A percentile compares a stretch with the other conserved stretches of the same genome.
These are phyloP conservation scores for Amylocarpus encephaloides DNA, from an alignment of 2,329 filamentous ascomycete genomes.

Conservation along the genomic window DNA sequence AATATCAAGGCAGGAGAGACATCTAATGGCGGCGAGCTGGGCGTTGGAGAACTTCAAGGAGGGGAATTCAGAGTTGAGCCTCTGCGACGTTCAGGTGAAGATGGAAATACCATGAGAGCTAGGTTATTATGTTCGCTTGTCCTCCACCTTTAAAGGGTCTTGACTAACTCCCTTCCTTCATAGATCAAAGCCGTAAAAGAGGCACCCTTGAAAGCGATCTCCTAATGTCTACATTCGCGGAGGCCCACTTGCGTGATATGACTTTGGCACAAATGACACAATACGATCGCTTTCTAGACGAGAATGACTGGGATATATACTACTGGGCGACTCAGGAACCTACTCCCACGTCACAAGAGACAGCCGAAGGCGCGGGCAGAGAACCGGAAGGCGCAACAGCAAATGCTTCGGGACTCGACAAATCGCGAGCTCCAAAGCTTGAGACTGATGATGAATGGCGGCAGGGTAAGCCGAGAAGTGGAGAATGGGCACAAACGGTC, in stretches of 20 bases:
- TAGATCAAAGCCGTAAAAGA: conserved; percentile 94
- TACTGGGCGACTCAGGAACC: conserved; percentile 96
- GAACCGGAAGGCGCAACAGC: conserved; percentile 28
- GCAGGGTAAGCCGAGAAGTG: conserved; percentile 40
- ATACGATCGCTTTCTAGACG: conserved; percentile 91
- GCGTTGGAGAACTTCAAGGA: conserved; percentile 81
- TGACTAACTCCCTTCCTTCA: conserved; percentile 4
- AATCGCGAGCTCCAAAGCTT: conserved; percentile 20
- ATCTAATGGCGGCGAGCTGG: conserved; percentile 44
- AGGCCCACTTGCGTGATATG: conserved; percentile 71
- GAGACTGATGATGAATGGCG: conserved; percentile 28
- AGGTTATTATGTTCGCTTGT: conserved; percentile 58
- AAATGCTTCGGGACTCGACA: conserved; percentile 17
- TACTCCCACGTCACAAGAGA: conserved; percentile 49
- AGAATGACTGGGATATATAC: conserved; percentile 99
- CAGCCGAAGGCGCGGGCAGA: conserved; percentile 45
- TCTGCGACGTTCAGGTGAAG: conserved; percentile 77
- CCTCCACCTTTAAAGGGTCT: neutral
- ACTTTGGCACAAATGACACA: conserved; percentile 64
- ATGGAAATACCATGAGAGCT: conserved; percentile 78
- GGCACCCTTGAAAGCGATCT: conserved; percentile 95
- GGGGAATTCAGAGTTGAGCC: conserved; percentile 85
- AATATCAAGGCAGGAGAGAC: conserved; percentile 79
- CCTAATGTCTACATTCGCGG: conserved; percentile 90
- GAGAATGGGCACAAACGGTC: conserved; percentile 95